A percentile compares a stretch with the other conserved stretches of the same genome.
Conservation (phyloP, 1,284 basidiomycete genomes). For the Ceratobasidium sp. region DNA sequence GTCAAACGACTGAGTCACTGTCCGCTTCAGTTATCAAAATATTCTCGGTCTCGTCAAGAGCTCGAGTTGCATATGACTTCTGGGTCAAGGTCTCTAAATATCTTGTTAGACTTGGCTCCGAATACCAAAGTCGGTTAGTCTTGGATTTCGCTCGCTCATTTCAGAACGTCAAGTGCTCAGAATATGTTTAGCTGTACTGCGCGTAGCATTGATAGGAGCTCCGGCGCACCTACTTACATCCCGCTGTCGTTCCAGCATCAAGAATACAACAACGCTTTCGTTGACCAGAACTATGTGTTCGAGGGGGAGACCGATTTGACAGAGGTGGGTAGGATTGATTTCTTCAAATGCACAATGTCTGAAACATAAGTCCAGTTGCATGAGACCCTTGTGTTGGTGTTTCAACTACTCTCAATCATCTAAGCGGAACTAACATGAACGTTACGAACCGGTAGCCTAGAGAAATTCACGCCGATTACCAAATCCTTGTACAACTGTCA, state of each 20-base stretch:
- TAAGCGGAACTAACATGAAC: not conserved
- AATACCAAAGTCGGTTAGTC: constrained; percentile 28
- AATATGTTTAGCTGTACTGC: not conserved
- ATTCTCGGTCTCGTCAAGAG: constrained; percentile 10
- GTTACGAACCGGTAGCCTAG: not conserved
- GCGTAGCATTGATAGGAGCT: not conserved
- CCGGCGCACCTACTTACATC: not conserved
- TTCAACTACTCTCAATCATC: not conserved
- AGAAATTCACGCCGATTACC: constrained; percentile 34
- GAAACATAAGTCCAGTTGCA: constrained; percentile 12
- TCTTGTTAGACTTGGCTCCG: not conserved
- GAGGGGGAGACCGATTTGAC: constrained; percentile 11
- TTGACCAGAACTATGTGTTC: not conserved
- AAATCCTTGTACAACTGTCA: constrained; percentile 40
- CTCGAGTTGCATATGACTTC: constrained; percentile 29
- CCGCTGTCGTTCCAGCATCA: constrained; percentile 12
- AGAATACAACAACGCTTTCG: constrained; percentile 8
- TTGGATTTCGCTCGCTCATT: not conserved
- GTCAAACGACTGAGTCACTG: not conserved
- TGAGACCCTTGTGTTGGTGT: constrained; percentile 7
- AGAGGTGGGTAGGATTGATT: not conserved
- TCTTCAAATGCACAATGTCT: not conserved
- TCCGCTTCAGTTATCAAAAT: constrained; percentile 18
- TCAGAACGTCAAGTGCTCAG: not conserved
- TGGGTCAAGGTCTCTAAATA: constrained; percentile 40